Base-by-base conservation (phyloP, 352 stramenopile species). In the Thalassiosira allenii region DNA sequence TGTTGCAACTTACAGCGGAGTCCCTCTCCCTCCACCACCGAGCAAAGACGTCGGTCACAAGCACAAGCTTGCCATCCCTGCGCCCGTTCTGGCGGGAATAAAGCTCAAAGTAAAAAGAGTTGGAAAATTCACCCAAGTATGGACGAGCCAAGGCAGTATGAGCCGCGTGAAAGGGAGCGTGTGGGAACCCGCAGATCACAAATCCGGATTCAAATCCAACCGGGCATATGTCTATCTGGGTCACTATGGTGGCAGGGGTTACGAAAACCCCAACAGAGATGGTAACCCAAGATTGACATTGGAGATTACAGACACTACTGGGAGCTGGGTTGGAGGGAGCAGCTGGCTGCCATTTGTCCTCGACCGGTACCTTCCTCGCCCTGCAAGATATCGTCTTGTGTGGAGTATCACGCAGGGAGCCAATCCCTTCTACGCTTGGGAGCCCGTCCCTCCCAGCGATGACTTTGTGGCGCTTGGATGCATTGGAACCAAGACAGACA, bases 371-470 rank as follows among this genome's bases (percentile, higher is more conserved):
- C 92, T 96, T 67, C 95, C 95, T 23, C 87, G 95, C 49, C 94
- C 95, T 49, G 91, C 94, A 37, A 87, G 93, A 17, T 98, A 96
- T 76, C 88, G 94, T 17, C 84, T 96, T 37, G 94, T 96, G 25
- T 98, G 94, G 94, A 96, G 94, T 67, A 87, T 96, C n/a, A 95
- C 91, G 61, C 79, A 94, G 80, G 82, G 92, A 71, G 88, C 80
- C 22, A 96, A 97, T 70, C 89, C 88, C 25, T 94, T 97, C 56
- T 97, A 96, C 83, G 91, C 93, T 5, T 98, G 95, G 95, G 89
- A 96, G 71, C 91, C 94, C 9, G 89, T 97, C 2, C 93, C 95
- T 51, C 95, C 95, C 1, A 94, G 91, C 61, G 90, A 94, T 29
- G 90, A 95, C 49, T 98, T 97, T 87, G 92, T 97, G 12, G 91